phyloP scores from a whole-genome alignment of 2,329 filamentous ascomycete species.

The Epichloe brachyelytri region DNA sequence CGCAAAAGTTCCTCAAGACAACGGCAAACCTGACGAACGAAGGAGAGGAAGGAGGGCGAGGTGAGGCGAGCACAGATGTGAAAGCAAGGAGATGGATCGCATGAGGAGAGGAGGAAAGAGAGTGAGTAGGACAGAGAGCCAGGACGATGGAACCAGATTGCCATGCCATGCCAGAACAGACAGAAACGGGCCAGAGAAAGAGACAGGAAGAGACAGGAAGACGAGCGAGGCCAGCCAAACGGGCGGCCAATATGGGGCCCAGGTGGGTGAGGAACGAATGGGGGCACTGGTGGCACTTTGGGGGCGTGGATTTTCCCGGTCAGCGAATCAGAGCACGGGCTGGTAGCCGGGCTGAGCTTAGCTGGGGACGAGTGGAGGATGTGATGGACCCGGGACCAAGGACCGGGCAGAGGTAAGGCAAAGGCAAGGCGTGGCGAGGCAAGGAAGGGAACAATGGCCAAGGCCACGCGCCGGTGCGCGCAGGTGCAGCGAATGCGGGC shows the following conservation, averaged over 20 bases:
- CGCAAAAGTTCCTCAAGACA: not conserved
- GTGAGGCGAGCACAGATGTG: not conserved
- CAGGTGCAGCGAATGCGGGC: not conserved
- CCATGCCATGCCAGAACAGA: too few relatives aligned
- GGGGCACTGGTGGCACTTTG: not conserved
- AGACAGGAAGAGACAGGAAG: not conserved
- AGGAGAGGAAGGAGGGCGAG: not conserved
- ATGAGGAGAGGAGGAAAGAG: not conserved
- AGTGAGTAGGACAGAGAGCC: slow-evolving; percentile 1
- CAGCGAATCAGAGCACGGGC: not conserved
- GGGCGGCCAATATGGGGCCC: not conserved
- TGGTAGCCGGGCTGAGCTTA: not conserved
- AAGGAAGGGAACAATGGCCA: not conserved
- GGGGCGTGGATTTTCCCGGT: not conserved
- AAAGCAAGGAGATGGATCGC: not conserved
- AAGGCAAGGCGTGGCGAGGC: slow-evolving; percentile 1
- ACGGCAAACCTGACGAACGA: not conserved
- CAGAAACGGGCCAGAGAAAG: not conserved
- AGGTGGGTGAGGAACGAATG: slow-evolving; percentile 1
- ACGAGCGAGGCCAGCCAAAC: not conserved
- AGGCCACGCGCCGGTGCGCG: not conserved
- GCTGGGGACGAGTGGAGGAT: not conserved
- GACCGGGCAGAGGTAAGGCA: slow-evolving; percentile 1
- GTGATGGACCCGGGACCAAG: slow-evolving; percentile 6
- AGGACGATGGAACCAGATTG: slow-evolving; percentile 1